Evolutionary conservation across 108 stramenopile species (phyloP).

Genomic region (Cylindrotheca fusiformis): DNA sequence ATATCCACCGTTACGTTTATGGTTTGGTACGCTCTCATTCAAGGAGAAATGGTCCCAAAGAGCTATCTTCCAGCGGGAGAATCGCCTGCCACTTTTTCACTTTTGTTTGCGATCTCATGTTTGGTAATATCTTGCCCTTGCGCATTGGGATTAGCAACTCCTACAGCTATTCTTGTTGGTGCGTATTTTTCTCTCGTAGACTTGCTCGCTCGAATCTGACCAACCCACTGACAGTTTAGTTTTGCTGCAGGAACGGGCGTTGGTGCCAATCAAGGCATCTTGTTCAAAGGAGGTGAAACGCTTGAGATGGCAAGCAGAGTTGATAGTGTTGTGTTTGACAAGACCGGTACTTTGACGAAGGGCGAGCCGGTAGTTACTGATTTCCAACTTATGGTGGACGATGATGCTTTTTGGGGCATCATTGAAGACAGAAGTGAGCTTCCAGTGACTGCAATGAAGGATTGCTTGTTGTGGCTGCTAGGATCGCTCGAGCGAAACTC

Average conservation of each 20-base stretch:
- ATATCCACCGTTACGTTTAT: conserved; percentile 68
- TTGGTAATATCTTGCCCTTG: conserved; percentile 97
- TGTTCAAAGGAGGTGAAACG: conserved; percentile 97
- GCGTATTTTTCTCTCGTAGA: too few species aligned
- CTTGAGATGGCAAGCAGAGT: conserved; percentile 85
- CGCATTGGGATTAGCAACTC: conserved; percentile 97
- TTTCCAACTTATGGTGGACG: conserved; percentile 30
- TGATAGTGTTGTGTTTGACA: conserved; percentile 92
- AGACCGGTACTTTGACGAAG: conserved; percentile 97
- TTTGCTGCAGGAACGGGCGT: conserved; percentile 94
- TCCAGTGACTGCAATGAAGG: conserved; percentile 33
- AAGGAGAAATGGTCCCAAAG: conserved; percentile 19
- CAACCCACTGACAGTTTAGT: too few species aligned
- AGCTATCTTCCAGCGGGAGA: conserved; percentile 30
- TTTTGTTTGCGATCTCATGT: conserved; percentile 75
- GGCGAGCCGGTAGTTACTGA: conserved; percentile 81
- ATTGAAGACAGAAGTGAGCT: conserved; percentile 28
- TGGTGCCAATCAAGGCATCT: conserved; percentile 89
- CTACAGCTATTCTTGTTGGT: conserved; percentile 86
- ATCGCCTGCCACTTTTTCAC: conserved; percentile 35
- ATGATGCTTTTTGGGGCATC: conserved; percentile 29
- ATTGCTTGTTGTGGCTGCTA: conserved; percentile 59
- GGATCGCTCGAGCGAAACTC: conserved; percentile 77
- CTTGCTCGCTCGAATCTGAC: too few species aligned
- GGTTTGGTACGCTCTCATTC: conserved; percentile 57